Base-by-base conservation (phyloP, 2,329 filamentous ascomycete genomes). In the Cercospora citrullina region DNA sequence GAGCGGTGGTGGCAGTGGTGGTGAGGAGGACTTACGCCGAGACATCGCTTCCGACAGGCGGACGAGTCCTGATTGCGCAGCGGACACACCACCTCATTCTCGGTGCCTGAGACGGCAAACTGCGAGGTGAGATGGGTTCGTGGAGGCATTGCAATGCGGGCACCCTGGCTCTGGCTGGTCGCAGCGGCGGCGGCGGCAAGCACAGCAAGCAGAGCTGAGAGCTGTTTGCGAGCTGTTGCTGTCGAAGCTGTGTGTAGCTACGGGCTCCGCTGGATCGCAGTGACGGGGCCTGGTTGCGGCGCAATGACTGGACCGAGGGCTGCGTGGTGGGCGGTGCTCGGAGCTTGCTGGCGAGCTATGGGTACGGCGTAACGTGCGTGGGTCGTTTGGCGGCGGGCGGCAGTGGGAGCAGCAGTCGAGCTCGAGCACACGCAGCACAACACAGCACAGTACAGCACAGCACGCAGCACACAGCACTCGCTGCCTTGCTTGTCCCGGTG, bases 1-100 rank as follows among this genome's bases (percentile, higher is more conserved):
- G 36, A 12, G 31, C 21, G 65, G 63, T 58, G 33, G 39, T 36
- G 59, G 58, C 21, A 31, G 81, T 79, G 73, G 58, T 28, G 60
- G 45, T 51, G 60, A 48, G 39, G 55, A 59, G 71, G 74, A 95
- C 94, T 93, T 87, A 98, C 95, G 82, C 95, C 95, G 79, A 96
- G 90, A 84, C 95, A 99, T 85, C 94, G 89, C 85, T 99, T 99
- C 80, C 94, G 90, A 85, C 95, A 99, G 83, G 90, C 93, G 74
- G 94, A 97, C 80, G 93, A 92, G 88, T 99, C 95, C 79, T 97
- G 94, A 80, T 97, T 97, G 78, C 89, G 90, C 81, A 99, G 85
- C 74, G 95, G 95, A 83, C 95, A 99, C 78, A 97, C 92, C 79
- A 99, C 95, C 83, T 98, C 94, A 81, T 96, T 96, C 81, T 92